Base-by-base conservation (phyloP, 148 eudicot species). In the Mesembryanthemum crystallinum region DNA sequence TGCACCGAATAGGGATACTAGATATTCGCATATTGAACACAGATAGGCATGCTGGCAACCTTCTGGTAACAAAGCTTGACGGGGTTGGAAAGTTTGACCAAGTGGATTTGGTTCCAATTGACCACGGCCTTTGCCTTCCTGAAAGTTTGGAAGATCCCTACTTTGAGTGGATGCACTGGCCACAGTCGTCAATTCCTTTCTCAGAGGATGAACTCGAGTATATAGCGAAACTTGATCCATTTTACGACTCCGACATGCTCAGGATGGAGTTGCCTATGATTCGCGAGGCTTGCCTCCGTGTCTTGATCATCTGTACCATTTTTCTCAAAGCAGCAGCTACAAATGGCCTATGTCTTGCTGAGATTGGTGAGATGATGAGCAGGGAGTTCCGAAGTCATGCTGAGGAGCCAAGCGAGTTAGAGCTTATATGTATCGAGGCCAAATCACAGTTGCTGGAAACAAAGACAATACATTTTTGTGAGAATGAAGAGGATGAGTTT, bases 81-180 rank as follows among this genome's bases (percentile, higher is more conserved):
- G 71, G 30, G 7, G 73, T 64, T 8, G 86, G 84, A 39, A 61
- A 74, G 54, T 81, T 81, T 72, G 84, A 72, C 75, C 77, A 63
- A 33, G 83, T 84, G 33, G 84, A 84, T 55, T 77, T 84, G 51
- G 63, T 84, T 68, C 86, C 86, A 1, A 81, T 84, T 20, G 86
- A 84, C 30, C 86, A 84, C 67, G 86, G 86, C 25, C 86, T 84
- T 52, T 80, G 86, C 67, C 83, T 84, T 52, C 86, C 86, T 10
- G 86, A 84, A 64, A 71, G 70, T 27, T 42, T 84, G 57, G 86
- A 84, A 74, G 86, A 84, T 28, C 86, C 86, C 1, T 84, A 81
- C 69, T 84, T 84, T 52, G 86, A 84, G 58, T 84, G 86, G 86
- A 81, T 84, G 67, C 84, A 84, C 30, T 84, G 86, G 86, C 86